These are phyloP conservation scores for Fusarium sp. DNA, from an alignment of 2,329 filamentous ascomycete genomes.

Conservation along the genomic window DNA sequence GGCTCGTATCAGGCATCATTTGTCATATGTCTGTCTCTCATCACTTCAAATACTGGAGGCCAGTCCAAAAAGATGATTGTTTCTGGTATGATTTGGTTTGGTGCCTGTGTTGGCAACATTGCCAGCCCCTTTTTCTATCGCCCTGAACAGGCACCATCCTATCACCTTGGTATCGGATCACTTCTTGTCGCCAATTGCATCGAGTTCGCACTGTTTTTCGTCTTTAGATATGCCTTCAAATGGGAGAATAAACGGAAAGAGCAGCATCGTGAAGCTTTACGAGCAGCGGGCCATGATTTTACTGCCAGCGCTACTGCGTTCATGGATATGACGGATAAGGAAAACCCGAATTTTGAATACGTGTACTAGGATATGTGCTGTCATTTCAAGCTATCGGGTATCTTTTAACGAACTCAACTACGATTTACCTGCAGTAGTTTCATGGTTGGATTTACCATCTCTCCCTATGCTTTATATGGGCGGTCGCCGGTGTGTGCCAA, in stretches of 20 bases:
- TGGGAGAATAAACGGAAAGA: slow-evolving; percentile 53
- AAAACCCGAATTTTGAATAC: slow-evolving; percentile 54
- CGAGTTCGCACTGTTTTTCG: slow-evolving; percentile 50
- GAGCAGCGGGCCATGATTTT: slow-evolving; percentile 34
- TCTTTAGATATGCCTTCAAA: slow-evolving; percentile 49
- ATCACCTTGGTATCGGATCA: slow-evolving; percentile 51
- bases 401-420: background rate
- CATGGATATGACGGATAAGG: slow-evolving; percentile 52
- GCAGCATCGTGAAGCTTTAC: slow-evolving; percentile 44
- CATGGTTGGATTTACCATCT: background rate
- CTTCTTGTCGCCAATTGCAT: slow-evolving; percentile 53
- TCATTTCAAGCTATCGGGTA: background rate
- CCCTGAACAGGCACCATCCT: slow-evolving; percentile 56
- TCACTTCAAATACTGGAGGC: slow-evolving; percentile 60
- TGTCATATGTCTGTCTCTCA: slow-evolving; percentile 53
- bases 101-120: slow-evolving; percentile 68
- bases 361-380: slow-evolving; percentile 44
- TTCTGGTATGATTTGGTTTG: slow-evolving; percentile 68
- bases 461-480: background rate
- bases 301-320: slow-evolving; percentile 51
- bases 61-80: slow-evolving; percentile 71
- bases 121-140: slow-evolving; percentile 70
- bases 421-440: no score
- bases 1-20: slow-evolving; percentile 52
- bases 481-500: background rate